phyloP scores from a whole-genome alignment of 2,329 filamentous ascomycete species.

The Aureobasidium pullulans region DNA sequence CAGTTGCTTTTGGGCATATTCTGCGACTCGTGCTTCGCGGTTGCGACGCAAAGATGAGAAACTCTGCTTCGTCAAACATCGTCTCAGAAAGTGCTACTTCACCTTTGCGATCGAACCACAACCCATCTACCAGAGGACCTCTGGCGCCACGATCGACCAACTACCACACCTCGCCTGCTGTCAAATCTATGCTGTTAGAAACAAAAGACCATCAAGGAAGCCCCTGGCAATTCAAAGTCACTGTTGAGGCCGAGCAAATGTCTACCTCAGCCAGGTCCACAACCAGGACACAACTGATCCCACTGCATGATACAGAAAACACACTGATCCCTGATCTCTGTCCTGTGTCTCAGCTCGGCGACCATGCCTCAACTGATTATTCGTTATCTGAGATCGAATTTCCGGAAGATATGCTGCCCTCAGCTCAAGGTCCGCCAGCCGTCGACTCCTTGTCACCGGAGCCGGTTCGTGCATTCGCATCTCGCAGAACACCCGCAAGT shows the following conservation, averaged over 20 bases:
- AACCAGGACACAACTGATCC: not conserved
- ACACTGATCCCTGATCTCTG: not conserved
- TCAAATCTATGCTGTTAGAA: slow-evolving; percentile 39
- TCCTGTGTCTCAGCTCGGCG: not conserved
- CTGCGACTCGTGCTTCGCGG: not conserved
- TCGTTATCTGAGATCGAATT: slow-evolving; percentile 3
- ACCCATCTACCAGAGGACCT: not conserved
- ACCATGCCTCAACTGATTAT: slow-evolving; percentile 4
- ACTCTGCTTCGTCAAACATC: slow-evolving; percentile 26
- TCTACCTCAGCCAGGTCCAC: not conserved
- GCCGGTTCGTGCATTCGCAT: not conserved
- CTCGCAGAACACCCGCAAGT: not conserved
- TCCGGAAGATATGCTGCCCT: not conserved
- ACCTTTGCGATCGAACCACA: slow-evolving; percentile 16
- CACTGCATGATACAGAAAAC: not conserved
- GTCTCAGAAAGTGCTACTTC: slow-evolving; percentile 27
- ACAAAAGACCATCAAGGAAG: slow-evolving; percentile 33
- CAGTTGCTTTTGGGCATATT: not conserved
- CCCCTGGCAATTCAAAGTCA: slow-evolving; percentile 45
- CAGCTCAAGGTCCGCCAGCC: not conserved
- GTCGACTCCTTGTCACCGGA: not conserved
- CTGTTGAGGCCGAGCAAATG: slow-evolving; percentile 40
- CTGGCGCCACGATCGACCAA: slow-evolving; percentile 26
- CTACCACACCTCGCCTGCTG: slow-evolving; percentile 27
- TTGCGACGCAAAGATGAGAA: not conserved